Evolutionary conservation across 371 early-diverging fungal genomes (phyloP), one percentile per base, ranked within the genome.

Genomic region (Syncephalastrum sp.): DNA sequence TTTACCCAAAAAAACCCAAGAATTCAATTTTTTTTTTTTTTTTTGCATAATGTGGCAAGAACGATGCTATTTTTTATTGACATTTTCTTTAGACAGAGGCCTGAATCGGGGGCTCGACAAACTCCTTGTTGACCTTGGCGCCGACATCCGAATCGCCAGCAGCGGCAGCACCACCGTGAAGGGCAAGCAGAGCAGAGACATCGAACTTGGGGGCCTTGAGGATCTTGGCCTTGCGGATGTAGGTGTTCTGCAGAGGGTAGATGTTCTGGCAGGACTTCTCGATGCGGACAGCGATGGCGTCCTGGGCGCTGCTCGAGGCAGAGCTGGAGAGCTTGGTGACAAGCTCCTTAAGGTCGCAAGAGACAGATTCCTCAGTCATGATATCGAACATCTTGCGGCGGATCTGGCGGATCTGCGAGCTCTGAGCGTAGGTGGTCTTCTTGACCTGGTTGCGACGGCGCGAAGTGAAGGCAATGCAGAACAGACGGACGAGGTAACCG

Each of bases 351-450:
- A 99, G 84, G 79, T 97, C 97, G 84, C 92, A 89, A 41, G 87
- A 79, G 63, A 86, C 59, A 48, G 96, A 86, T 84, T 99, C 97
- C 60, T 89, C 85, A 68, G 82, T 87, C 83, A 99, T 93, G 82
- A 99, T 91, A 73, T 99, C 99, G 82, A 98, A 96, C 95, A 99
- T 99, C 92, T 98, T 97, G 90, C 99, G 96, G 84, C 99, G 95
- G 84, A 99, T 99, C 72, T 87, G 86, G 68, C 96, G 95, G 83
- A 99, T 95, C 85, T 99, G 99, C 57, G 97, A 82, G 69, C 88
- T 75, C 80, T 93, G 93, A 53, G 99, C 99, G 77, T 99, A 99
- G 67, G 97, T 96, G 76, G 99, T 99, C 91, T 98, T 98, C 86
- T 91, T 90, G 81, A 94, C 82, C 86, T 97, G 98, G 88, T 91